Evolutionary conservation across 2,329 filamentous ascomycete species (phyloP).

Genomic region (Plectosphaerella cucumerina): DNA sequence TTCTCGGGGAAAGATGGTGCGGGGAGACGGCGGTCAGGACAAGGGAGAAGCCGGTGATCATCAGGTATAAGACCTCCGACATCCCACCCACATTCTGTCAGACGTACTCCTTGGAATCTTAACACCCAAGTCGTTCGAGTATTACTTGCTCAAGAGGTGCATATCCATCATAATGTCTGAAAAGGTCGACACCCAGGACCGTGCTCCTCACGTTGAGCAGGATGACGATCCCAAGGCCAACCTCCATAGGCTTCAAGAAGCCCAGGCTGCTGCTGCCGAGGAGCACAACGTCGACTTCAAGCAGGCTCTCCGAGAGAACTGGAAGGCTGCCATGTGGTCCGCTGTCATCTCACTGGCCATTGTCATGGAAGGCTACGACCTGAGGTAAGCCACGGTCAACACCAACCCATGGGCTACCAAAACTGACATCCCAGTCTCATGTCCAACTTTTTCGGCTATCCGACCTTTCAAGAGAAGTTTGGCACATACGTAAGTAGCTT

Average conservation of each 20-base stretch:
- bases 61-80: no score
- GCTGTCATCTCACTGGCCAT: slow-evolving; percentile 36
- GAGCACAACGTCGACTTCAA: slow-evolving; percentile 20
- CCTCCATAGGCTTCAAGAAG: slow-evolving; percentile 7
- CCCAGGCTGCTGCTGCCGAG: slow-evolving; percentile 9
- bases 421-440: slow-evolving; percentile 22
- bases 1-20: no score
- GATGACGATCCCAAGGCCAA: slow-evolving; percentile 10
- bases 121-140: no score
- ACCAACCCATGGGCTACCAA: not conserved
- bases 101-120: no score
- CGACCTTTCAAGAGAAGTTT: slow-evolving; percentile 32
- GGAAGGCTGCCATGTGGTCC: slow-evolving; percentile 32
- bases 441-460: slow-evolving; percentile 39
- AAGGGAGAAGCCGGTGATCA: no score
- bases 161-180: not conserved
- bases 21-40: no score
- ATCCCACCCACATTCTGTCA: no score
- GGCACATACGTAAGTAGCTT: slow-evolving; percentile 24
- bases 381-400: slow-evolving; percentile 23
- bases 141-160: no score
- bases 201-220: slow-evolving; percentile 1
- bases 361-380: slow-evolving; percentile 48
- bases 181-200: not conserved
- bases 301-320: slow-evolving; percentile 24